Evolutionary conservation across 192 early-diverging fungal species (phyloP).

Genomic region (Coemansia asiatica): DNA sequence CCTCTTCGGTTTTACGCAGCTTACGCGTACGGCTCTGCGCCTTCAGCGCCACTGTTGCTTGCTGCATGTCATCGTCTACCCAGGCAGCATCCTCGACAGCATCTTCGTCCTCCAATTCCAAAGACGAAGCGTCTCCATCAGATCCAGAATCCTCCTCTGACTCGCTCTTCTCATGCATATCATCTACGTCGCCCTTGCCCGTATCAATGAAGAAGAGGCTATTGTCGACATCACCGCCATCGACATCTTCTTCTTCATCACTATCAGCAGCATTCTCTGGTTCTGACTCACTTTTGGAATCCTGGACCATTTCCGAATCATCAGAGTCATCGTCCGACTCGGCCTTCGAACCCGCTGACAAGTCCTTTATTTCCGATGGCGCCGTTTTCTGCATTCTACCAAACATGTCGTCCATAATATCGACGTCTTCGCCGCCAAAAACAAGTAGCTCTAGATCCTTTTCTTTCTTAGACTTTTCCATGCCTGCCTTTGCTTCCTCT

Average conservation of each 20-base stretch:
- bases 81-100: constrained; percentile 63
- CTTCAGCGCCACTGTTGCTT: constrained; percentile 70
- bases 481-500: background rate
- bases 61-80: constrained; percentile 77
- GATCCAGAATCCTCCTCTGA: constrained; percentile 14
- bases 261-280: background rate
- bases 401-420: constrained; percentile 20
- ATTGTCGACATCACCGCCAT: constrained; percentile 8
- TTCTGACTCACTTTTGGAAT: background rate
- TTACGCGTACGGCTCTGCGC: constrained; percentile 68
- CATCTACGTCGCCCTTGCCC: constrained; percentile 30
- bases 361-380: background rate
- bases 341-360: background rate
- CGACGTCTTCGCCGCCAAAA: constrained; percentile 66
- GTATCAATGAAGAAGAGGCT: constrained; percentile 47
- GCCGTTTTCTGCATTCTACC: constrained; percentile 13
- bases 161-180: constrained; percentile 27
- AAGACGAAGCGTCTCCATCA: background rate
- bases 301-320: constrained; percentile 1
- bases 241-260: background rate
- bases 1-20: constrained; percentile 71
- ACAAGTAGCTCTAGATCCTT: constrained; percentile 71
- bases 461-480: constrained; percentile 65
- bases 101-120: constrained; percentile 26
- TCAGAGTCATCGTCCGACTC: background rate